Conservation (phyloP, 2,329 filamentous ascomycete genomes). For the Saccharata proteae region DNA sequence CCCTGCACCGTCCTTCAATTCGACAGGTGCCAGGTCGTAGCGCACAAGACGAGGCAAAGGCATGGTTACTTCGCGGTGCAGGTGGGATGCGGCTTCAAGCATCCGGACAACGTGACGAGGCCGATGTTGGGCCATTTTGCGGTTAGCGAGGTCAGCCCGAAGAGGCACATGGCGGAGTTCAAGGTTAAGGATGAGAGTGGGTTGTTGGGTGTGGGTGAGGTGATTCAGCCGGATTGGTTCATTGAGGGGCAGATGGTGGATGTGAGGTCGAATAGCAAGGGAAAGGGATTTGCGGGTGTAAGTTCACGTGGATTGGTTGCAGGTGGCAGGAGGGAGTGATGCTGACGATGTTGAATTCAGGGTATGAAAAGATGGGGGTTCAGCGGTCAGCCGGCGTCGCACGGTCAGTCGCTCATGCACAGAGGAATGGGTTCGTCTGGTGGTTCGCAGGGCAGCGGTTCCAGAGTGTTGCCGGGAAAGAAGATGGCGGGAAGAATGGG, state of each 20-base stretch:
- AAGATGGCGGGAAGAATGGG: conserved; percentile 98
- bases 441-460: conserved; percentile 82
- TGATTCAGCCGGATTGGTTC: conserved; percentile 83
- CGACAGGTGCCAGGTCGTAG: conserved; percentile 80
- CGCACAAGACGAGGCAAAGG: conserved; percentile 65
- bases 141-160: conserved; percentile 67
- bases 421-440: conserved; percentile 83
- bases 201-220: conserved; percentile 61
- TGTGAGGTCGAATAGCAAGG: conserved; percentile 63
- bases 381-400: conserved; percentile 73
- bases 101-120: conserved; percentile 63
- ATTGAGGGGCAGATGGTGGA: conserved; percentile 83
- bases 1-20: conserved; percentile 89
- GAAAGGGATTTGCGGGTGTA: conserved; percentile 82
- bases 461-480: conserved; percentile 87
- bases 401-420: conserved; percentile 94
- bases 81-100: conserved; percentile 65
- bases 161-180: conserved; percentile 77
- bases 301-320: conserved; percentile 14
- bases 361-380: conserved; percentile 97
- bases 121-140: conserved; percentile 84
- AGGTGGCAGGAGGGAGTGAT: not conserved
- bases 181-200: conserved; percentile 63
- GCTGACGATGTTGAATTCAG: conserved; percentile 13
- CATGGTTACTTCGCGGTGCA: conserved; percentile 95